These are phyloP conservation scores for Lepiota subincarnata DNA, from an alignment of 768 basidiomycete genomes.

Conservation along the genomic window DNA sequence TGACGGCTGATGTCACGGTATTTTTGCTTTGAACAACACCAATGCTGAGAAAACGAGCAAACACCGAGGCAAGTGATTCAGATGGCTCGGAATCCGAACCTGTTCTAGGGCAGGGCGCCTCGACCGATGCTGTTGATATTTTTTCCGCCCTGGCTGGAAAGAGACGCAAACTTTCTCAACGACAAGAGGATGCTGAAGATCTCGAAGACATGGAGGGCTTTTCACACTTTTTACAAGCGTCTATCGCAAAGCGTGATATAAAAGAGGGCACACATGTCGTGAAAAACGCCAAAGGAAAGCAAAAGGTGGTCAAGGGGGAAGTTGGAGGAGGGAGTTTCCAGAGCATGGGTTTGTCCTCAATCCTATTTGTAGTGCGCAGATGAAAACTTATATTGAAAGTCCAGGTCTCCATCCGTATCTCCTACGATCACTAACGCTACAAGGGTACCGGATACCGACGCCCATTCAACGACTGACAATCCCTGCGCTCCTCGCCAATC, in stretches of 20 bases:
- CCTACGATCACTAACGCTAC: constrained; percentile 80
- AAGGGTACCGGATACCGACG: constrained; percentile 92
- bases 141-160: constrained; percentile 56
- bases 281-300: constrained; percentile 74
- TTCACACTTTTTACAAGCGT: constrained; percentile 58
- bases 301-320: constrained; percentile 67
- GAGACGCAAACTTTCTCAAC: constrained; percentile 24
- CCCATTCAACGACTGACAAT: constrained; percentile 93
- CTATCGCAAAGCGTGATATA: constrained; percentile 68
- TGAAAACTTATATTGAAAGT: not conserved
- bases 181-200: constrained; percentile 21
- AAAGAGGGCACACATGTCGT: constrained; percentile 73
- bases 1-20: constrained; percentile 6
- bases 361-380: not conserved
- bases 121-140: constrained; percentile 49
- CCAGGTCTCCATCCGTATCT: constrained; percentile 80
- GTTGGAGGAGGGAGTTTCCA: constrained; percentile 94
- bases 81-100: constrained; percentile 4
- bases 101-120: constrained; percentile 1
- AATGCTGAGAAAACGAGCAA: constrained; percentile 14
- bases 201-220: constrained; percentile 60
- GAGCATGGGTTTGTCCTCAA: constrained; percentile 77
- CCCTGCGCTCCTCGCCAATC: constrained; percentile 75
- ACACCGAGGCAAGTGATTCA: constrained; percentile 8
- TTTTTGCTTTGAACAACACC: constrained; percentile 1